A percentile compares a stretch with the other conserved stretches of the same genome.
Conservation (phyloP, 2,329 filamentous ascomycete species). For the Aureobasidium zeae region DNA sequence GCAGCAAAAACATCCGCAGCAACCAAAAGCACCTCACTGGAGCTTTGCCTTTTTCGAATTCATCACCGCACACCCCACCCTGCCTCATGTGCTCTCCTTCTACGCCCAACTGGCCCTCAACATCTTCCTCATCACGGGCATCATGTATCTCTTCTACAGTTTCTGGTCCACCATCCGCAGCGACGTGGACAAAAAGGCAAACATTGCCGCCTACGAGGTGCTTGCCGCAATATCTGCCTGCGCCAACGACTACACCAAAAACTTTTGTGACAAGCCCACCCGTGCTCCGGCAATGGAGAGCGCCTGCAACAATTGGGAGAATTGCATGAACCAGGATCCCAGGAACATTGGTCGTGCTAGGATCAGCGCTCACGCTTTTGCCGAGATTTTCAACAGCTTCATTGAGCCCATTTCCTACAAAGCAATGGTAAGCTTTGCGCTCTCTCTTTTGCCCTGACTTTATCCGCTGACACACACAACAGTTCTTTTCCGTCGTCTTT, state of each 20-base stretch:
- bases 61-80: conserved; percentile 54
- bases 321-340: conserved; percentile 80
- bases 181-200: conserved; percentile 65
- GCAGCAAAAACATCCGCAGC: not conserved
- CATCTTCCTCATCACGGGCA: conserved; percentile 47
- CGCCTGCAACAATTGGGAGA: conserved; percentile 70
- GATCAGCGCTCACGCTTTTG: conserved; percentile 78
- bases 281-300: conserved; percentile 63
- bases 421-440: conserved; percentile 48
- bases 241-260: conserved; percentile 61
- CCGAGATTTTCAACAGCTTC: conserved; percentile 88
- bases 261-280: conserved; percentile 59
- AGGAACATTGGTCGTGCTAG: conserved; percentile 67
- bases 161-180: conserved; percentile 60
- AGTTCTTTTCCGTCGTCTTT: conserved; percentile 41
- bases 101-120: conserved; percentile 61
- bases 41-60: conserved; percentile 47
- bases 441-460: not conserved
- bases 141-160: conserved; percentile 58
- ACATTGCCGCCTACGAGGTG: conserved; percentile 58
- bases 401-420: conserved; percentile 86
- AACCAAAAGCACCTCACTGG: conserved; percentile 22
- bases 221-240: conserved; percentile 67
- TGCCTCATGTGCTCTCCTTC: conserved; percentile 56
- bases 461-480: conserved; percentile 27